Conservation (phyloP, 2,329 filamentous ascomycete genomes). For the Ophiostoma montium region DNA sequence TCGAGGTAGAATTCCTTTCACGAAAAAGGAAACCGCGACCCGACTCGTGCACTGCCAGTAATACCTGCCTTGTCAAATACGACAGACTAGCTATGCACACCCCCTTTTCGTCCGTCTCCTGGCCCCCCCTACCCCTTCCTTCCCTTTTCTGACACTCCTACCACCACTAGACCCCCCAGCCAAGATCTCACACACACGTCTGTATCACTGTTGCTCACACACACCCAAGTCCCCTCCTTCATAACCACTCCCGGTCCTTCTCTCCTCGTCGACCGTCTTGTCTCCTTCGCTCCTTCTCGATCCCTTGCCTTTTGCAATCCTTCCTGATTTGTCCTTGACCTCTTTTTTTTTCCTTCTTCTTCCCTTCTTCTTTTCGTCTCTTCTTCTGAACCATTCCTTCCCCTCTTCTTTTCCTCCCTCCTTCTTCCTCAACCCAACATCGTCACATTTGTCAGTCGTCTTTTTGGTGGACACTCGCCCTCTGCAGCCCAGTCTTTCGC, state of each 20-base stretch:
- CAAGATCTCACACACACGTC: constrained; percentile 24
- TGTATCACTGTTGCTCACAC: constrained; percentile 23
- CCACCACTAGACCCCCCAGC: constrained; percentile 13
- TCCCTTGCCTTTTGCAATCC: not conserved
- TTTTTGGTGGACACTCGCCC: too few species aligned
- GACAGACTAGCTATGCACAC: not conserved
- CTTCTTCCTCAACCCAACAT: not conserved
- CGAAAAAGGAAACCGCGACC: not conserved
- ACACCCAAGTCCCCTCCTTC: constrained; percentile 19
- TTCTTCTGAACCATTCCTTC: constrained; percentile 1
- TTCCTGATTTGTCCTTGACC: too few species aligned
- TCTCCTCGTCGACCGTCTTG: not conserved
- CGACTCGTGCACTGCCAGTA: not conserved
- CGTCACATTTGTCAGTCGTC: constrained; percentile 1
- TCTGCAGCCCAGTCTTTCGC: constrained; percentile 4
- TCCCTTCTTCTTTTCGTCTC: constrained; percentile 4
- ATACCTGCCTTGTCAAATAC: constrained; percentile 1
- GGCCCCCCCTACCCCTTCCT: constrained; percentile 1
- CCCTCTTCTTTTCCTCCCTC: not conserved
- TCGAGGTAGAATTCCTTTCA: too few species aligned
- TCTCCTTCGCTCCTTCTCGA: not conserved
- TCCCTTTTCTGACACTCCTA: constrained; percentile 1
- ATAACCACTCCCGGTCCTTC: constrained; percentile 16
- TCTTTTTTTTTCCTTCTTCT: constrained; percentile 9
- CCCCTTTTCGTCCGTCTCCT: constrained; percentile 3